Evolutionary conservation across 192 early-diverging fungal genomes (phyloP).

Genomic region (Coemansia sp.): DNA sequence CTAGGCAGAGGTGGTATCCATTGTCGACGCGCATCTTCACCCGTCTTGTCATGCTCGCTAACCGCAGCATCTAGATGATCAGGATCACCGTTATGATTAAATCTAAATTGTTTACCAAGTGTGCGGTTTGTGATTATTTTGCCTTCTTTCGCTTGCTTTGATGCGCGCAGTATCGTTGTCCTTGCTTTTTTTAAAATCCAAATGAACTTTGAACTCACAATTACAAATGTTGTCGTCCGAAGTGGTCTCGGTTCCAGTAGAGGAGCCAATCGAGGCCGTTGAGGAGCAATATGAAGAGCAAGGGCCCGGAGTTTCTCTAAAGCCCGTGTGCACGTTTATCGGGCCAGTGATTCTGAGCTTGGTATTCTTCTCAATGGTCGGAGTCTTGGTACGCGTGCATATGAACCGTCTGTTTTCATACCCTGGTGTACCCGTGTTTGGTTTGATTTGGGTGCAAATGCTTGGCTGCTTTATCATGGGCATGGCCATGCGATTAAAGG

Average conservation of each 20-base stretch:
- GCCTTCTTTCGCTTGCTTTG: background rate
- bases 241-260: constrained; percentile 20
- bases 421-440: constrained; percentile 61
- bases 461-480: constrained; percentile 64
- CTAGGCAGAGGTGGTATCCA: constrained; percentile 2
- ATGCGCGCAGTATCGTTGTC: background rate
- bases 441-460: constrained; percentile 66
- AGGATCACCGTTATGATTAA: background rate
- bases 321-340: constrained; percentile 16
- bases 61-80: background rate
- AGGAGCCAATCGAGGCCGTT: constrained; percentile 14
- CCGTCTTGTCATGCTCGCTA: background rate
- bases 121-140: background rate
- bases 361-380: constrained; percentile 62
- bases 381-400: constrained; percentile 64
- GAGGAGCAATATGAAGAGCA: constrained; percentile 24
- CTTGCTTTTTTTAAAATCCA: background rate
- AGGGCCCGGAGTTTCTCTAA: background rate
- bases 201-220: background rate
- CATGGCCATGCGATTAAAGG: constrained; percentile 23
- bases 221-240: background rate
- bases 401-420: constrained; percentile 61
- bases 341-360: constrained; percentile 30
- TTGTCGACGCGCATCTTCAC: background rate
- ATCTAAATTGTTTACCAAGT: background rate